phyloP scores from a whole-genome alignment of 306 rosid species.

The Luffa acutangula region DNA sequence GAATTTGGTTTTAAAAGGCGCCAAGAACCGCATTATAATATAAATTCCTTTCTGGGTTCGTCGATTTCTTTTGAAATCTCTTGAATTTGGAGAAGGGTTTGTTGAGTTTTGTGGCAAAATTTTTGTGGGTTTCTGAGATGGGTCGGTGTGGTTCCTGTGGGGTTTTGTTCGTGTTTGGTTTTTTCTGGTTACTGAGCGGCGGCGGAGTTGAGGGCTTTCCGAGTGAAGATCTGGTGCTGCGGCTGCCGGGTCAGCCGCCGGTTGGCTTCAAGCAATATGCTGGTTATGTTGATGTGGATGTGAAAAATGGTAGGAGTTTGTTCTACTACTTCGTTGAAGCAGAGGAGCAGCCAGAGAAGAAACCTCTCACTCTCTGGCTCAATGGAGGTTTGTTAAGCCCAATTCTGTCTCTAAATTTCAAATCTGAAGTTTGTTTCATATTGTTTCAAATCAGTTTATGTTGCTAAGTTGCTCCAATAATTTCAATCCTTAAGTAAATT shows the following conservation, averaged over 20 bases:
- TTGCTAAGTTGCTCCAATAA: not conserved
- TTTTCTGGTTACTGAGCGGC: slow-evolving; percentile 9
- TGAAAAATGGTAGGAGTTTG: slow-evolving; percentile 56
- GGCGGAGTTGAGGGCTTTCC: slow-evolving; percentile 43
- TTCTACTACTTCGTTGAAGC: slow-evolving; percentile 93
- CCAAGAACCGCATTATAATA: not conserved
- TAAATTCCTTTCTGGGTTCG: not conserved
- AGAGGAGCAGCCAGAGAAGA: slow-evolving; percentile 27
- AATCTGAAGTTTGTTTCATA: not conserved
- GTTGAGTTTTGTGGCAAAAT: not conserved
- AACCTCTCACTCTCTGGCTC: slow-evolving; percentile 83
- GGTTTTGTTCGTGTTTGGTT: not conserved
- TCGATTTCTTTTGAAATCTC: not conserved
- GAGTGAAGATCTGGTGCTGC: slow-evolving; percentile 56
- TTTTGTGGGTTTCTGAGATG: not conserved
- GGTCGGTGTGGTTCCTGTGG: not conserved
- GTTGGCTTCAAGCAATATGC: slow-evolving; percentile 66
- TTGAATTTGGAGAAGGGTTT: not conserved
- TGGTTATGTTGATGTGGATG: slow-evolving; percentile 78
- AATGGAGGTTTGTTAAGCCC: slow-evolving; percentile 58
- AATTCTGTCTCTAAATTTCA: not conserved
- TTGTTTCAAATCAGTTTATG: not conserved
- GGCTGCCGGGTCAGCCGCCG: slow-evolving; percentile 67
- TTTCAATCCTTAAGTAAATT: not conserved
- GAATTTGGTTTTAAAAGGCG: not conserved